Base-by-base conservation (phyloP, 495 filamentous ascomycete genomes). In the Articulospora tetracladia region DNA sequence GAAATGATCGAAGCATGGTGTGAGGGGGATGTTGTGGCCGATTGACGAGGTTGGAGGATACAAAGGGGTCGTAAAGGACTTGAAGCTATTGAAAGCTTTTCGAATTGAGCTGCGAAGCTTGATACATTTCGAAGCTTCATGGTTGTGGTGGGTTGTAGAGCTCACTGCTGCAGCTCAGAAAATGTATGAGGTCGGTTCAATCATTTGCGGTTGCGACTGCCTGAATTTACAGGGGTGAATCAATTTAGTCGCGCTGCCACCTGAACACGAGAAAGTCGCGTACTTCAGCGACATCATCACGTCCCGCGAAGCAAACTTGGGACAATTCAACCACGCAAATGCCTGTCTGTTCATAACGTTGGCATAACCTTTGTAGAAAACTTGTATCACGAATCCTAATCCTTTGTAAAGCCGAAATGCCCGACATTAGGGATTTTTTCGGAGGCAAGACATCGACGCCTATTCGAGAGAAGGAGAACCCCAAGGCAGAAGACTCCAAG, bases 391-490 rank as follows among this genome's bases (percentile, higher is more conserved):
- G 30, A 32, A 44, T 44, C 15, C 17, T n/a, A 12, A 19, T 17
- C 39, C 17, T 44, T 44, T n/a, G 3, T 11, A 41, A 11, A 2
- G 23, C 24, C 39, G 66, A 39, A 36, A 93, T 91, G 89, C 82
- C 90, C 60, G 91, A 95, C 77, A 95, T 95, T 60, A 77, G 91
- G 53, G 86, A 74, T 64, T 96, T 93, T 67, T 94, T 96, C 72
- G 83, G 83, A 17, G 80, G 83, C 30, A 87, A 83, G 65, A 80
- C 77, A 19, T 76, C 69, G 26, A 69, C 74, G 26, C 61, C 76
- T 23, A 79, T 84, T 60, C 76, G 81, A 58, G 69, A 74, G 50
- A 65, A 68, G 59, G 62, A 60, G 27, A 62, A 73, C 30, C 80
- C 77, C 68, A 78, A 81, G 57, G 59, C 65, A 60, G 71, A 74